phyloP scores from a whole-genome alignment of 2,329 filamentous ascomycete species.

The Arthrocladium fulminans region DNA sequence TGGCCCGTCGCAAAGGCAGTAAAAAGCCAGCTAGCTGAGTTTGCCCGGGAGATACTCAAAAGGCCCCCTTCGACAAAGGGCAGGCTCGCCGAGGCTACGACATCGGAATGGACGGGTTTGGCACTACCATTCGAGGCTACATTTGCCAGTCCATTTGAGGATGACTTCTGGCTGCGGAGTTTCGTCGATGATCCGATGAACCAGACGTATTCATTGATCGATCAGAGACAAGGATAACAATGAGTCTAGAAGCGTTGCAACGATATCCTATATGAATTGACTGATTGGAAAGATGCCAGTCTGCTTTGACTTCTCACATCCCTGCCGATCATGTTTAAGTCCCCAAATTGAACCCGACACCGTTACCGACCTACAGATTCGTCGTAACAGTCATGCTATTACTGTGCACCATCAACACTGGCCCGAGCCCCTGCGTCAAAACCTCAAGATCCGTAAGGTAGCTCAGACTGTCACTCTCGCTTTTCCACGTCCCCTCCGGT shows the following conservation, averaged over 20 bases:
- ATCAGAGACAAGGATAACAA: too few relatives aligned
- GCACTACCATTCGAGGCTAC: not conserved
- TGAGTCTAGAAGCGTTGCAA: too few relatives aligned
- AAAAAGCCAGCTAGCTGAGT: slow-evolving; percentile 23
- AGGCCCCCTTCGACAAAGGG: not conserved
- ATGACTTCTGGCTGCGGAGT: not conserved
- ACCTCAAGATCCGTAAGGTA: slow-evolving; percentile 74
- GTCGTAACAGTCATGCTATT: slow-evolving; percentile 87
- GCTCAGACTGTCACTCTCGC: slow-evolving; percentile 59
- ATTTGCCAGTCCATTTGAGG: not conserved
- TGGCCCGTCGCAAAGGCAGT: slow-evolving; percentile 27
- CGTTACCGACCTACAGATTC: too few relatives aligned
- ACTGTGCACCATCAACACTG: slow-evolving; percentile 69
- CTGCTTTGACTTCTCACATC: too few relatives aligned
- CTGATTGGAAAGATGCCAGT: too few relatives aligned
- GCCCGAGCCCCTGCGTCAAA: slow-evolving; percentile 66
- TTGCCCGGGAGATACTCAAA: slow-evolving; percentile 15
- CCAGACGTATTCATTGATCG: too few relatives aligned
- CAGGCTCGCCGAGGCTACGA: not conserved
- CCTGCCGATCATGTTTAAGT: too few relatives aligned
- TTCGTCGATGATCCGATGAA: not conserved
- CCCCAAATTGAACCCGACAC: too few relatives aligned
- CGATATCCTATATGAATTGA: too few relatives aligned
- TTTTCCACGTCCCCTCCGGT: slow-evolving; percentile 62
- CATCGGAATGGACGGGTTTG: not conserved